A percentile compares a stretch with the other conserved stretches of the same genome.
Evolutionary conservation across 106 monocot species (phyloP).

Genomic region (Allium fistulosum): DNA sequence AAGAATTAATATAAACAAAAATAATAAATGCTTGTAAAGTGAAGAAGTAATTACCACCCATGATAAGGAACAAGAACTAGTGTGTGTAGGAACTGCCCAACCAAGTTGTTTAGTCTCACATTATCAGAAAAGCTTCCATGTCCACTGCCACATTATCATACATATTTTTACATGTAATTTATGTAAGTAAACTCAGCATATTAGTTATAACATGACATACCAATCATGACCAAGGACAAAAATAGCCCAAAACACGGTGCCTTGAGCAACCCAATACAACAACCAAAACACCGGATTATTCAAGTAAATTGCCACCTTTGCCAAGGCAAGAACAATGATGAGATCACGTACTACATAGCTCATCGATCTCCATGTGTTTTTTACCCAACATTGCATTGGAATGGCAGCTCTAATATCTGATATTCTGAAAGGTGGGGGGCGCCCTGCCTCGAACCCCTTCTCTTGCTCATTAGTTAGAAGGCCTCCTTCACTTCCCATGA

Average conservation of each 20-base stretch:
- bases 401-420: slow-evolving; percentile 64
- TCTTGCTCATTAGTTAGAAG: no score
- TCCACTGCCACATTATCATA: slow-evolving; percentile 30
- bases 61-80: slow-evolving; percentile 72
- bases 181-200: not conserved
- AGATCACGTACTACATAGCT: slow-evolving; percentile 61
- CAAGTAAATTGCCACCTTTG: slow-evolving; percentile 26
- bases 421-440: slow-evolving; percentile 56
- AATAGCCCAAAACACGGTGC: slow-evolving; percentile 96
- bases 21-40: not conserved
- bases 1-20: no score
- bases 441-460: slow-evolving; percentile 32
- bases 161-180: no score
- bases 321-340: slow-evolving; percentile 33
- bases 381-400: slow-evolving; percentile 66
- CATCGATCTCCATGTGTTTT: slow-evolving; percentile 55
- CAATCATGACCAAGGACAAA: slow-evolving; percentile 95
- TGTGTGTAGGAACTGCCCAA: slow-evolving; percentile 69
- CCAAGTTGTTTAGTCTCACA: slow-evolving; percentile 40
- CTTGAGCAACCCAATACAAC: slow-evolving; percentile 74
- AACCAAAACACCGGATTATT: slow-evolving; percentile 46
- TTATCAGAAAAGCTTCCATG: slow-evolving; percentile 83
- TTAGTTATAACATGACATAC: slow-evolving; percentile 17
- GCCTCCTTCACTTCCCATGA: no score
- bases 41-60: slow-evolving; percentile 34